These are phyloP conservation scores for Fusarium longipes DNA, from an alignment of 2,329 filamentous ascomycete species.

Conservation along the genomic window DNA sequence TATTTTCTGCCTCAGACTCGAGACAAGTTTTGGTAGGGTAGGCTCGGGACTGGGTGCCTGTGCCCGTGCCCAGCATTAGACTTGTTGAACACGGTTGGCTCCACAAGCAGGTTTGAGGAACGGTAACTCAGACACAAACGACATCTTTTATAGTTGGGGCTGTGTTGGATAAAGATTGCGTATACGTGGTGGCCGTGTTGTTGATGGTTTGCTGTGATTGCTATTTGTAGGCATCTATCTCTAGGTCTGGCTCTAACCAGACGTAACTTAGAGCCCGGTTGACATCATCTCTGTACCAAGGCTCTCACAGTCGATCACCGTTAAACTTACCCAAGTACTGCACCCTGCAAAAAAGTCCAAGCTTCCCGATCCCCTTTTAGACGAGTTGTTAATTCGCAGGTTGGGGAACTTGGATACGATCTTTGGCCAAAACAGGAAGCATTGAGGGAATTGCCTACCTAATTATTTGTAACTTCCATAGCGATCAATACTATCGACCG, in stretches of 20 bases:
- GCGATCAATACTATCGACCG: neutral
- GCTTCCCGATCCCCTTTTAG: constrained; percentile 32
- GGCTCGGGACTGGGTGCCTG: neutral
- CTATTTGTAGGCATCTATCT: neutral
- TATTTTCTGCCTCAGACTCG: neutral
- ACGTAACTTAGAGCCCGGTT: no score
- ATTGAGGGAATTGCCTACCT: constrained; percentile 10
- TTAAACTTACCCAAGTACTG: constrained; percentile 1
- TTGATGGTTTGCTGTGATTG: constrained; percentile 9
- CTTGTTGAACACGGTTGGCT: constrained; percentile 21
- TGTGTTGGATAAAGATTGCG: constrained; percentile 28
- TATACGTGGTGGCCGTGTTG: constrained; percentile 16
- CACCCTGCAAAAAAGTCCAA: constrained; percentile 19
- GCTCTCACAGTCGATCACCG: constrained; percentile 13
- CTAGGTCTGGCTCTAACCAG: no score
- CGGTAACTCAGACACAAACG: constrained; percentile 14
- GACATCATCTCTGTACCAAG: constrained; percentile 21
- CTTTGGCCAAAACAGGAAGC: constrained; percentile 4
- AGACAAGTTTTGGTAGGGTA: neutral
- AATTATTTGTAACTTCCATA: constrained; percentile 13
- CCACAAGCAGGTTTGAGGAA: constrained; percentile 23
- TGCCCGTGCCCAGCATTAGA: constrained; percentile 8
- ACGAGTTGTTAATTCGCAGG: constrained; percentile 31
- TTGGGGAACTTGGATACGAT: constrained; percentile 28
- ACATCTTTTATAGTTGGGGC: constrained; percentile 28